Conservation (phyloP, 2,329 filamentous ascomycete species). For the Pseudogymnoascus sp. region DNA sequence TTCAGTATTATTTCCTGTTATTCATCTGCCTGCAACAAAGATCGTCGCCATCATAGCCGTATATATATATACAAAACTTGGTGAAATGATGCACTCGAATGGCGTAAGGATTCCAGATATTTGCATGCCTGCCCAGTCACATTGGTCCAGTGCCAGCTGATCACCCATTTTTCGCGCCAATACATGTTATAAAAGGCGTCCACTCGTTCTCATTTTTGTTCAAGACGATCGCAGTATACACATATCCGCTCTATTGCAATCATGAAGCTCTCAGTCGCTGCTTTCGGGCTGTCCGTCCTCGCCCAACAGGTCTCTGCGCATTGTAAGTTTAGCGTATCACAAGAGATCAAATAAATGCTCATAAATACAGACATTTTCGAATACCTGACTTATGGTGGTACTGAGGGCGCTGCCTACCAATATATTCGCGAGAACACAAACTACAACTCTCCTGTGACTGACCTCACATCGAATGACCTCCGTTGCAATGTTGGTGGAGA, state of each 20-base stretch:
- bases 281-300: not conserved
- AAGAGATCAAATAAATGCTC: not conserved
- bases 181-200: not conserved
- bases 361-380: constrained; percentile 10
- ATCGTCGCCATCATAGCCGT: not conserved
- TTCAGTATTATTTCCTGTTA: not conserved
- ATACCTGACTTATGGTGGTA: constrained; percentile 1
- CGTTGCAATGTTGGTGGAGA: constrained; percentile 32
- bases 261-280: not conserved
- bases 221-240: not conserved
- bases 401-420: constrained; percentile 1
- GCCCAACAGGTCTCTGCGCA: not conserved
- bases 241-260: not conserved
- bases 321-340: not conserved
- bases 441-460: constrained; percentile 44
- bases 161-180: not conserved
- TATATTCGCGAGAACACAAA: constrained; percentile 34
- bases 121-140: not conserved
- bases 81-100: not conserved
- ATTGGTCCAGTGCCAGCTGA: not conserved
- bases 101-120: not conserved
- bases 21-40: not conserved
- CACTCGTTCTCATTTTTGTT: not conserved
- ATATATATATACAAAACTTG: not conserved
- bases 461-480: constrained; percentile 39